Percentiles rank a stretch among this genome's conserved stretches.
Evolutionary conservation across 1,284 basidiomycete genomes (phyloP).

Genomic region (Caloboletus firmus): DNA sequence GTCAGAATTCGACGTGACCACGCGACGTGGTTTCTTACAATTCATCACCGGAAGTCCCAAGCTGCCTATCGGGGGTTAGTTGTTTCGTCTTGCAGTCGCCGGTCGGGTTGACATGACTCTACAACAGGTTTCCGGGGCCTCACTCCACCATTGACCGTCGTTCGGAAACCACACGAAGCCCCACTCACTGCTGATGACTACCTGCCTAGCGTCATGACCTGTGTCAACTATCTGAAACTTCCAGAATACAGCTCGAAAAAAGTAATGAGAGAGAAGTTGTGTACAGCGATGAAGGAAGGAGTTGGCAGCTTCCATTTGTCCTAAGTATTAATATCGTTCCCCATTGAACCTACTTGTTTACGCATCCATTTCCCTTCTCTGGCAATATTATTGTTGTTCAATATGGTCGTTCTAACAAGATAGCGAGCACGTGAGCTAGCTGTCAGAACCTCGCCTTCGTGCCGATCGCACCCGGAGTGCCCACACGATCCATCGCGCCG

Average conservation of each 20-base stretch:
- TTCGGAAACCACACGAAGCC: conserved; percentile 93
- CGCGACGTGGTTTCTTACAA: conserved; percentile 88
- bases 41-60: conserved; percentile 97
- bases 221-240: conserved; percentile 94
- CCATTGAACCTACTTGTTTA: conserved; percentile 29
- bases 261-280: conserved; percentile 78
- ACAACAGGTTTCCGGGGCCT: conserved; percentile 87
- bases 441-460: no score
- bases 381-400: conserved; percentile 20
- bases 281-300: conserved; percentile 84
- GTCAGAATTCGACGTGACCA: conserved; percentile 71
- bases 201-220: conserved; percentile 98
- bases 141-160: conserved; percentile 93
- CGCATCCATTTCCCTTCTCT: conserved; percentile 14
- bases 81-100: not conserved
- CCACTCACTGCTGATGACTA: conserved; percentile 92
- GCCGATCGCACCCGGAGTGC: no score
- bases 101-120: not conserved
- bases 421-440: no score
- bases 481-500: no score
- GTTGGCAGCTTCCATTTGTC: conserved; percentile 95
- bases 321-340: conserved; percentile 41
- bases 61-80: conserved; percentile 86
- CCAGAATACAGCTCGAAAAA: conserved; percentile 88
- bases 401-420: no score